A percentile compares a stretch with the other conserved stretches of the same genome.
Conservation (phyloP, 441 rosid genomes). For the Gossypium davidsonii region DNA sequence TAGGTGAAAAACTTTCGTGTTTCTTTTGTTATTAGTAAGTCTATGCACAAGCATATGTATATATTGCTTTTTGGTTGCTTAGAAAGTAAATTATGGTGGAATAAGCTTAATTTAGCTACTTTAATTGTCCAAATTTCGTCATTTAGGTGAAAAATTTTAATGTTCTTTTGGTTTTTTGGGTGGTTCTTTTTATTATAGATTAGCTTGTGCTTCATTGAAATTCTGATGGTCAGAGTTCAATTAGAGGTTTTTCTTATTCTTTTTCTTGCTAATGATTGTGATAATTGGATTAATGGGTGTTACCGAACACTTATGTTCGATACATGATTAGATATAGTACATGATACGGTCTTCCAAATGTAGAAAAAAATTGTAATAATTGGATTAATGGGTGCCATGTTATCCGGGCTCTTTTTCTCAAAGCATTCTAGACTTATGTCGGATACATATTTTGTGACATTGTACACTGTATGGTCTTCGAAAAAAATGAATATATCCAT, state of each 20-base stretch:
- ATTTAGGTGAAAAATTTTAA: not conserved
- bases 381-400: too few relatives aligned
- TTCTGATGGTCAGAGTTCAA: not conserved
- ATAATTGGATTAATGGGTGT: not conserved
- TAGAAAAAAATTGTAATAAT: not conserved
- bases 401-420: too few relatives aligned
- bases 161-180: not conserved
- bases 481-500: too few relatives aligned
- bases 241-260: not conserved
- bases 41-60: too few relatives aligned
- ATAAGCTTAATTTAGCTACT: not conserved
- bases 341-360: not conserved
- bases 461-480: too few relatives aligned
- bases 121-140: not conserved
- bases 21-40: not conserved
- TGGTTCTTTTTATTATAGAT: not conserved
- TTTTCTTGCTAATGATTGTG: not conserved
- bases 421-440: not conserved
- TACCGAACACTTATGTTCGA: too few relatives aligned
- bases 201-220: not conserved
- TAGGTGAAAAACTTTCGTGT: not conserved
- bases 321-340: too few relatives aligned
- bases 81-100: not conserved
- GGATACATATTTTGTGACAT: not conserved
- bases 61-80: not conserved